phyloP scores from a whole-genome alignment of 2,329 filamentous ascomycete genomes.

The Botrytis elliptica region DNA sequence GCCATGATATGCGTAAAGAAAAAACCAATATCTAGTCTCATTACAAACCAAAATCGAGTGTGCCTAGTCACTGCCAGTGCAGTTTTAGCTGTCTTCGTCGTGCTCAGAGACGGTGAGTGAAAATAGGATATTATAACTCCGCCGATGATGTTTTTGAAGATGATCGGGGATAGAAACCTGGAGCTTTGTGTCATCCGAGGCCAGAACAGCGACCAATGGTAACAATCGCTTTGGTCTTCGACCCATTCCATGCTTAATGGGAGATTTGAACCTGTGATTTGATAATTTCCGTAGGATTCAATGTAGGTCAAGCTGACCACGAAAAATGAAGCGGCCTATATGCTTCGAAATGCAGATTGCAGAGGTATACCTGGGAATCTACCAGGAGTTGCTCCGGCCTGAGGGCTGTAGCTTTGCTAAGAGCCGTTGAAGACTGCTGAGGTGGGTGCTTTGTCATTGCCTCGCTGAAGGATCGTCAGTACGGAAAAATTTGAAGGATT shows the following conservation, averaged over 20 bases:
- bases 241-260: neutral
- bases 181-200: neutral
- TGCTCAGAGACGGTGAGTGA: neutral
- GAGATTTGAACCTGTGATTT: neutral
- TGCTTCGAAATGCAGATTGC: neutral
- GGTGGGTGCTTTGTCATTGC: conserved; percentile 93
- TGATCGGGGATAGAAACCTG: neutral
- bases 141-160: neutral
- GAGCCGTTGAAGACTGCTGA: conserved; percentile 76
- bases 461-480: conserved; percentile 68
- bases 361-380: conserved; percentile 72
- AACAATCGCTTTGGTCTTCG: neutral
- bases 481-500: conserved; percentile 21
- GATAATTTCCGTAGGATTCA: neutral
- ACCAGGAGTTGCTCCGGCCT: conserved; percentile 66
- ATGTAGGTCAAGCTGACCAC: neutral
- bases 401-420: conserved; percentile 66
- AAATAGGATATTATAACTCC: too few species aligned
- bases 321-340: neutral
- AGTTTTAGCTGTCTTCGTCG: neutral
- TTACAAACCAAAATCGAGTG: neutral
- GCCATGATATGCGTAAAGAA: neutral
- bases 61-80: neutral
- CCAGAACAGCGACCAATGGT: neutral
- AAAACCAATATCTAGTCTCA: neutral